These are phyloP conservation scores for Evernia prunastri DNA, from an alignment of 495 filamentous ascomycete genomes.

Conservation along the genomic window DNA sequence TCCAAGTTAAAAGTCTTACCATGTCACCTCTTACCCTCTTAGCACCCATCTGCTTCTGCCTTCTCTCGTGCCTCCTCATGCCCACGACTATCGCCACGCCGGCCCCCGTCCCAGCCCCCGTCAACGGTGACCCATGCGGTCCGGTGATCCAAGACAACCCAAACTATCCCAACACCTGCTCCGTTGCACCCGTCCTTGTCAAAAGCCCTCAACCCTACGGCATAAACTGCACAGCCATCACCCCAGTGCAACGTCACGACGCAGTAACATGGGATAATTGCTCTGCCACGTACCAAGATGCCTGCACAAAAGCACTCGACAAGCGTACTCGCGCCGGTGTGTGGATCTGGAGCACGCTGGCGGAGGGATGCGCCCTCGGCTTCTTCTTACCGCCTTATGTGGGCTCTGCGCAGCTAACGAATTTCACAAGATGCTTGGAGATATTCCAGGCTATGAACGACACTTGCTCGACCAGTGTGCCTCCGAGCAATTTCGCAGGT, in stretches of 20 bases:
- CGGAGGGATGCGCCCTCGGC: background rate
- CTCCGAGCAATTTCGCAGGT: background rate
- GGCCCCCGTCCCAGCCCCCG: background rate
- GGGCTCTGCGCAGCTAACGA: background rate
- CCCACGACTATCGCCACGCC: conserved; percentile 1
- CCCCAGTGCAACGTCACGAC: background rate
- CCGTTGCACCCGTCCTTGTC: background rate
- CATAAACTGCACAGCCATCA: background rate
- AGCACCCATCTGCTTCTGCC: conserved; percentile 3
- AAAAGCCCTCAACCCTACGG: conserved; percentile 2
- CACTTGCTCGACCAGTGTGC: background rate
- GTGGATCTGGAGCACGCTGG: conserved; percentile 1
- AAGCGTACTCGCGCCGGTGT: background rate
- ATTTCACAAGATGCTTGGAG: background rate
- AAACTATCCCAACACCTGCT: conserved; percentile 1
- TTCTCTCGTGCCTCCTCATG: background rate
- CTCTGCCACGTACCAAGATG: background rate
- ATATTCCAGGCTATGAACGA: conserved; percentile 6
- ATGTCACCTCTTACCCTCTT: background rate
- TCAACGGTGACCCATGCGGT: conserved; percentile 11
- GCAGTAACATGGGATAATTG: background rate
- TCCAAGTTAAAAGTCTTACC: background rate
- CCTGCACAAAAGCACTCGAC: background rate
- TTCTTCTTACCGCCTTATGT: conserved; percentile 2
- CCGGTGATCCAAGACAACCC: background rate